Conservation (phyloP, 331 rosid species). For the Malus hybrid region DNA sequence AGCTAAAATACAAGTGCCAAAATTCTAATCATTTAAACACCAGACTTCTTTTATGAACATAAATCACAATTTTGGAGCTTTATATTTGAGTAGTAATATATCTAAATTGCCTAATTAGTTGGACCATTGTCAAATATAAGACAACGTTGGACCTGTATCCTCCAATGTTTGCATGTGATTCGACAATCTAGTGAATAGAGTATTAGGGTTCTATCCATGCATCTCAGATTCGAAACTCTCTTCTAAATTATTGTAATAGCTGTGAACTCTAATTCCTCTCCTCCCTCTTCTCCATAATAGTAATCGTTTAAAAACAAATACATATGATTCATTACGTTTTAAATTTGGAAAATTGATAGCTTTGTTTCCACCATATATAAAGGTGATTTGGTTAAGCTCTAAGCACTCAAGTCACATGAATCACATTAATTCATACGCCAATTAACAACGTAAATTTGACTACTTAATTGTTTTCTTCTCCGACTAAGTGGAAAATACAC, state of each 20-base stretch:
- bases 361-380: conserved; percentile 15
- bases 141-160: background rate
- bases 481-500: background rate
- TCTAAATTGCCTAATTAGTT: background rate
- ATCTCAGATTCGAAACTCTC: too few relatives aligned
- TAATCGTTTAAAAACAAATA: background rate
- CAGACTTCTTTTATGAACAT: too few relatives aligned
- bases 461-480: background rate
- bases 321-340: background rate
- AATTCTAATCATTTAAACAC: too few relatives aligned
- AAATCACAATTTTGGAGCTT: too few relatives aligned
- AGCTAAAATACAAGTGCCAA: too few relatives aligned
- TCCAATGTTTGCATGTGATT: background rate
- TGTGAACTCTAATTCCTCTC: too few relatives aligned
- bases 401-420: conserved; percentile 22
- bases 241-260: too few relatives aligned
- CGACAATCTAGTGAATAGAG: too few relatives aligned
- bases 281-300: too few relatives aligned
- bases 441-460: conserved; percentile 12
- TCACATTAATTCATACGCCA: conserved; percentile 25
- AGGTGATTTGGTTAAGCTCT: conserved; percentile 8
- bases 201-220: too few relatives aligned
- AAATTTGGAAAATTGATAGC: background rate
- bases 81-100: too few relatives aligned
- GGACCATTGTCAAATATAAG: background rate